Evolutionary conservation across 176 grass and related monocot species (phyloP).

Genomic region (Bromus sterilis): DNA sequence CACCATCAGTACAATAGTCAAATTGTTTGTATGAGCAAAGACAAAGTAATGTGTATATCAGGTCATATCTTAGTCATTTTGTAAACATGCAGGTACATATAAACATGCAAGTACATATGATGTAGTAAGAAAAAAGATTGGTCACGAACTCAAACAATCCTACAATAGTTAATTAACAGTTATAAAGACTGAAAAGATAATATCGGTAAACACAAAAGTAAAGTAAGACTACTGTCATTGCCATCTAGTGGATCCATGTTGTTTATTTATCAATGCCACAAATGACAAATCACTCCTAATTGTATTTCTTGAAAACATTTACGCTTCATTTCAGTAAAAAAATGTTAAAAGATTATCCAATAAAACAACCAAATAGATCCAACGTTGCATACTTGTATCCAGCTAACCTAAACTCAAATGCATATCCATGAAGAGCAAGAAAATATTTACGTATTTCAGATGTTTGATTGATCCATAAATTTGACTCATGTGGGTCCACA

Average conservation of each 20-base stretch:
- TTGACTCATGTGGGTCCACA: neutral
- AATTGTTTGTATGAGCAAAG: constrained; percentile 1
- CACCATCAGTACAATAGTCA: constrained; percentile 24
- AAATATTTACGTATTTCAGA: neutral
- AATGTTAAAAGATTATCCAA: neutral
- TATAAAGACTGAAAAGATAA: neutral
- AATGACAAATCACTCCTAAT: neutral
- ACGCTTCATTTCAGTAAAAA: neutral
- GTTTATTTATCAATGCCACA: neutral
- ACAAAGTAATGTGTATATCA: neutral
- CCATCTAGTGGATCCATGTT: neutral
- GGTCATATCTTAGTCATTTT: neutral
- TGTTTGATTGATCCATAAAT: neutral
- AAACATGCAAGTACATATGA: neutral
- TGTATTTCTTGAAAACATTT: neutral
- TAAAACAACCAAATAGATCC: neutral
- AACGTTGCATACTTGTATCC: neutral
- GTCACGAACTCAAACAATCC: neutral
- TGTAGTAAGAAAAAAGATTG: neutral
- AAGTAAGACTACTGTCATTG: neutral
- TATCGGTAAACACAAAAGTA: neutral
- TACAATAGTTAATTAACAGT: neutral
- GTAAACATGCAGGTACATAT: too few species aligned
- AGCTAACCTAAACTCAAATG: neutral
- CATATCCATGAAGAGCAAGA: neutral